Evolutionary conservation across 2,329 filamentous ascomycete species (phyloP).

Genomic region (Fusarium penzigii): DNA sequence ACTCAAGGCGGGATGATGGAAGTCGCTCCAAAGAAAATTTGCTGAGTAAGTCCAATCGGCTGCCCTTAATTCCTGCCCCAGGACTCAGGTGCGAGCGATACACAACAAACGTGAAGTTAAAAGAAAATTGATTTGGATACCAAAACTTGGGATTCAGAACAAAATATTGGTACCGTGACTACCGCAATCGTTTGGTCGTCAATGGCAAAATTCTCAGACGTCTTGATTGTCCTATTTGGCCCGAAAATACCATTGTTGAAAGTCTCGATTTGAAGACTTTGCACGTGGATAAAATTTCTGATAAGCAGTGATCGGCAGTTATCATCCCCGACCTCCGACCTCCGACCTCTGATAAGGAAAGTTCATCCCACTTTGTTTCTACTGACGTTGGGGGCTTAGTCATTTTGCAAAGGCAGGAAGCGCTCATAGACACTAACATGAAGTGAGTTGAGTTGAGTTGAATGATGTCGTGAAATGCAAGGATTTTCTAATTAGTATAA

Average conservation of each 20-base stretch:
- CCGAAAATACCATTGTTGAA: neutral
- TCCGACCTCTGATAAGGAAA: neutral
- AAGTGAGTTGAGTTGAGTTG: neutral
- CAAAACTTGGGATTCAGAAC: slow-evolving; percentile 21
- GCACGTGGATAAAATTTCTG: slow-evolving; percentile 1
- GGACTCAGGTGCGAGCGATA: slow-evolving; percentile 39
- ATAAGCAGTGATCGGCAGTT: slow-evolving; percentile 5
- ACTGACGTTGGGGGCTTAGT: slow-evolving; percentile 1
- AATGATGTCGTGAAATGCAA: too few species aligned
- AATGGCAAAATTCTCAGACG: neutral
- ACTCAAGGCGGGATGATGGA: slow-evolving; percentile 30
- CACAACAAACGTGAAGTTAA: slow-evolving; percentile 37
- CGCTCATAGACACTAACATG: slow-evolving; percentile 1
- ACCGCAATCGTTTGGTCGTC: neutral
- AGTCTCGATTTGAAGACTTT: neutral
- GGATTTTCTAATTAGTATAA: too few species aligned
- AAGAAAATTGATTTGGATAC: slow-evolving; percentile 20
- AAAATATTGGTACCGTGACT: neutral
- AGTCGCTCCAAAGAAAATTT: slow-evolving; percentile 42
- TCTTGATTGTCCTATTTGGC: neutral
- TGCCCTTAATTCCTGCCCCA: slow-evolving; percentile 45
- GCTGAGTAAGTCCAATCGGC: slow-evolving; percentile 40
- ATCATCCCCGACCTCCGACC: neutral
- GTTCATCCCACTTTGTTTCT: neutral
- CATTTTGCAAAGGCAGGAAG: slow-evolving; percentile 4